Evolutionary conservation across 768 basidiomycete genomes (phyloP).

Genomic region (Cystoderma amianthinum): DNA sequence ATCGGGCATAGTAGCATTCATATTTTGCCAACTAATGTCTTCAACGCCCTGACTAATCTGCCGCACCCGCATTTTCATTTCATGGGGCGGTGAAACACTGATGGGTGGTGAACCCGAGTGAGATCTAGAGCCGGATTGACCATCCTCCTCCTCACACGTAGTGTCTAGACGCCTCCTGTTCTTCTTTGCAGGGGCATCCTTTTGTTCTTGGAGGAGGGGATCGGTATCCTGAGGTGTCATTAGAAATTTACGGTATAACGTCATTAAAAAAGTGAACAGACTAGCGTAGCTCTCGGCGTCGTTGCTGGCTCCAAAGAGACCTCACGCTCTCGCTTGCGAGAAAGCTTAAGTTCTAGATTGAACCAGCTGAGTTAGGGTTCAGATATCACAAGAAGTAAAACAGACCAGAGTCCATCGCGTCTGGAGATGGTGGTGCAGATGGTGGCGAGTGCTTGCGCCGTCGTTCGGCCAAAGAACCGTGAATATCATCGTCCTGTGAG

Average conservation of each 20-base stretch:
- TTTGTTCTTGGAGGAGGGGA: constrained; percentile 29
- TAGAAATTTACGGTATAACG: constrained; percentile 3
- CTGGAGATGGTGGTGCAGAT: constrained; percentile 37
- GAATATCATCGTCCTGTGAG: constrained; percentile 7
- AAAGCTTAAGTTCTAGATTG: constrained; percentile 36
- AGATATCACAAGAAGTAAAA: constrained; percentile 4
- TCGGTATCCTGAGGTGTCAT: constrained; percentile 35
- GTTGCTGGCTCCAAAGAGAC: constrained; percentile 66
- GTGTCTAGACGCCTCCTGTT: constrained; percentile 57
- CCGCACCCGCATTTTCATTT: constrained; percentile 64
- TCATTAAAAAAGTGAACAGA: neutral
- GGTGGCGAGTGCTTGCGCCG: constrained; percentile 20
- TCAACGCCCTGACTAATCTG: constrained; percentile 78
- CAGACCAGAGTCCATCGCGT: constrained; percentile 35
- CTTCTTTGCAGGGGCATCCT: constrained; percentile 69
- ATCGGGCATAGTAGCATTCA: constrained; percentile 26
- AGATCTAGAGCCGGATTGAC: constrained; percentile 28
- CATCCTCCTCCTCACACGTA: constrained; percentile 57
- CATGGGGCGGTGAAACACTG: constrained; percentile 65
- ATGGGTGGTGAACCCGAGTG: constrained; percentile 36
- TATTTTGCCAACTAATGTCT: constrained; percentile 66
- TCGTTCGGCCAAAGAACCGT: neutral
- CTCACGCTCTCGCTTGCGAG: constrained; percentile 74
- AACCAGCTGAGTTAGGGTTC: constrained; percentile 8
- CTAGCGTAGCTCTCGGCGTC: constrained; percentile 36